These are phyloP conservation scores for Aegle marmelos DNA, from an alignment of 345 rosid species.

Conservation along the genomic window DNA sequence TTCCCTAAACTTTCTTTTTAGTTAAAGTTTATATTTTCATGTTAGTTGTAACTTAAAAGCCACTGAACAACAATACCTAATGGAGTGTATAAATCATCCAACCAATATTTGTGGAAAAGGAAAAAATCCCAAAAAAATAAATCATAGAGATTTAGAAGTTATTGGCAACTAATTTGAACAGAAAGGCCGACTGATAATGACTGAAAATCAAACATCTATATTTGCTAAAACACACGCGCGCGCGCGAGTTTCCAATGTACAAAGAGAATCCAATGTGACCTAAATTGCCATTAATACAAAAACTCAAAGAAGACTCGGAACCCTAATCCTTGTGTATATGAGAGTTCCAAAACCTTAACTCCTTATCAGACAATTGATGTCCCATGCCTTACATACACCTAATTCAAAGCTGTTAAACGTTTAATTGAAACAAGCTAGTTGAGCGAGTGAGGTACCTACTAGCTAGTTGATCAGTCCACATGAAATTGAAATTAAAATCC, in stretches of 20 bases:
- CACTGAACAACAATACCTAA: no score
- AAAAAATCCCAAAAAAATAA: no score
- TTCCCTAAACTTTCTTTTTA: no score
- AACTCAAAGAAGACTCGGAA: background rate
- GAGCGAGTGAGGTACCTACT: constrained; percentile 6
- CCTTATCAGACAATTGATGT: constrained; percentile 23
- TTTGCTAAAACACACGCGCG: no score
- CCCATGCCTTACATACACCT: constrained; percentile 36
- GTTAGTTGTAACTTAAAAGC: no score
- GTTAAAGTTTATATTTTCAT: no score
- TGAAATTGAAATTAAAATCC: background rate
- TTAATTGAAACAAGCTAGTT: constrained; percentile 34
- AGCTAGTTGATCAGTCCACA: constrained; percentile 17
- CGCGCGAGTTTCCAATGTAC: no score
- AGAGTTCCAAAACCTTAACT: constrained; percentile 26
- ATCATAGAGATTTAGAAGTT: background rate
- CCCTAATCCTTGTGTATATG: background rate
- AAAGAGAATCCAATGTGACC: background rate
- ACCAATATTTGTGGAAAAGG: no score
- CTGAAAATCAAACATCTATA: background rate
- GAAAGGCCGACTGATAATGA: constrained; percentile 11
- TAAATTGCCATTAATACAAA: background rate
- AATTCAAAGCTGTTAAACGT: constrained; percentile 27
- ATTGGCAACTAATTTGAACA: background rate
- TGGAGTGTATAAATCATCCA: no score